Percentiles rank a stretch among this genome's conserved stretches.
phyloP scores from a whole-genome alignment of 495 filamentous ascomycete genomes.

The Parmelia sp. region DNA sequence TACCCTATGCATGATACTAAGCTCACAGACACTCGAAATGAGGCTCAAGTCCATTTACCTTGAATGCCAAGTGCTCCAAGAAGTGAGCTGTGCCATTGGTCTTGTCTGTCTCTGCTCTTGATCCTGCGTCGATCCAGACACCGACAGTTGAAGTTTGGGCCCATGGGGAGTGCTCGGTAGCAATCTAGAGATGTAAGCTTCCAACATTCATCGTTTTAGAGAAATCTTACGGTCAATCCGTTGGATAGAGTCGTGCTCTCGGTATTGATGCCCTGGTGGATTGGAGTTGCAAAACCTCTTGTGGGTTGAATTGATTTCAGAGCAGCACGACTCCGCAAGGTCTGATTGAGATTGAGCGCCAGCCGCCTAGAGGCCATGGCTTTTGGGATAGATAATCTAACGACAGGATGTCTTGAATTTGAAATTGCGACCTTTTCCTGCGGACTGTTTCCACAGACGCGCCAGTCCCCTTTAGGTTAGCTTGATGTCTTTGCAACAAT shows the following conservation, averaged over 20 bases:
- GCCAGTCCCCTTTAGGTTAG: too few species aligned
- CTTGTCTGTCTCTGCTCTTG: constrained; percentile 94
- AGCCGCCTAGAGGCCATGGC: constrained; percentile 92
- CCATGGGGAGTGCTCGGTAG: constrained; percentile 96
- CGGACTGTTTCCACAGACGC: constrained; percentile 13
- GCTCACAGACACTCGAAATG: constrained; percentile 21
- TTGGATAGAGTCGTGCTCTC: constrained; percentile 94
- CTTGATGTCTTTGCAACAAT: too few species aligned
- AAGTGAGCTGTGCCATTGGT: constrained; percentile 99
- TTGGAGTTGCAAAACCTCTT: constrained; percentile 77
- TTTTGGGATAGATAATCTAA: constrained; percentile 23
- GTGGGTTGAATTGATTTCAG: constrained; percentile 64
- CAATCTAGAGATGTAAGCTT: constrained; percentile 63
- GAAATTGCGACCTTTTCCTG: neutral
- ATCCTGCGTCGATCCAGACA: constrained; percentile 98
- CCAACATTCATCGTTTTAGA: constrained; percentile 3
- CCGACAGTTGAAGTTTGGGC: constrained; percentile 98
- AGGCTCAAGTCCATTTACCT: constrained; percentile 50
- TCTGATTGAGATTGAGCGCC: constrained; percentile 79
- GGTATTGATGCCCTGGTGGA: constrained; percentile 67
- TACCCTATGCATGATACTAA: constrained; percentile 56
- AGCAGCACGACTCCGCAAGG: constrained; percentile 74
- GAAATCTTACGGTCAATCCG: constrained; percentile 78
- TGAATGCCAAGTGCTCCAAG: constrained; percentile 98
- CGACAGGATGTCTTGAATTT: neutral